A percentile compares a stretch with the other conserved stretches of the same genome.
phyloP scores from a whole-genome alignment of 257 asterid genomes.

The Verbascum thapsus region DNA sequence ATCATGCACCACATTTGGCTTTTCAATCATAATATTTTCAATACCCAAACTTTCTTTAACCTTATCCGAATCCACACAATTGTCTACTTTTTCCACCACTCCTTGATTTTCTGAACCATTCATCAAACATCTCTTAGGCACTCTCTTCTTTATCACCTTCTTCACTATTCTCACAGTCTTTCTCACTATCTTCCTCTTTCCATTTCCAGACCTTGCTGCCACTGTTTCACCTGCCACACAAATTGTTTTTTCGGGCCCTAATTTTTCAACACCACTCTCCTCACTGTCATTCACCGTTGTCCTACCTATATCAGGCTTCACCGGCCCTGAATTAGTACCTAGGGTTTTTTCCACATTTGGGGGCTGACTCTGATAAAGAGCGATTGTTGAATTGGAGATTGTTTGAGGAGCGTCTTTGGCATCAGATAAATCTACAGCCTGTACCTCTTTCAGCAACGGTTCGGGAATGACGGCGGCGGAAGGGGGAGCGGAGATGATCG shows the following conservation, averaged over 20 bases:
- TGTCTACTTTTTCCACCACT: conserved; percentile 23
- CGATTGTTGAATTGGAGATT: not conserved
- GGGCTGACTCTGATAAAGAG: conserved; percentile 21
- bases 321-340: conserved; percentile 16
- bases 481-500: conserved; percentile 7
- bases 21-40: conserved; percentile 16
- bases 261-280: not conserved
- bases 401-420: conserved; percentile 1
- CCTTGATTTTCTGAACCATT: conserved; percentile 26
- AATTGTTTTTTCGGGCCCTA: conserved; percentile 18
- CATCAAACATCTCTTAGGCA: conserved; percentile 46
- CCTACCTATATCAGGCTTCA: conserved; percentile 15
- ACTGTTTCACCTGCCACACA: conserved; percentile 16
- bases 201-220: conserved; percentile 31
- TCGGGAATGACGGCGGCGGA: conserved; percentile 18
- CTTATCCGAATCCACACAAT: conserved; percentile 15
- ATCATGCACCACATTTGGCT: conserved; percentile 24
- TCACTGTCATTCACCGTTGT: not conserved
- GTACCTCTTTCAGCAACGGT: not conserved
- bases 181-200: conserved; percentile 50
- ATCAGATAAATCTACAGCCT: not conserved
- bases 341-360: conserved; percentile 29
- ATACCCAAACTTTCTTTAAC: conserved; percentile 14
- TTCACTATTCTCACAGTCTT: conserved; percentile 56
- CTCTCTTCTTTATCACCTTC: conserved; percentile 65